Conservation (phyloP, 1,284 basidiomycete species). For the Ceratobasidium sp. region DNA sequence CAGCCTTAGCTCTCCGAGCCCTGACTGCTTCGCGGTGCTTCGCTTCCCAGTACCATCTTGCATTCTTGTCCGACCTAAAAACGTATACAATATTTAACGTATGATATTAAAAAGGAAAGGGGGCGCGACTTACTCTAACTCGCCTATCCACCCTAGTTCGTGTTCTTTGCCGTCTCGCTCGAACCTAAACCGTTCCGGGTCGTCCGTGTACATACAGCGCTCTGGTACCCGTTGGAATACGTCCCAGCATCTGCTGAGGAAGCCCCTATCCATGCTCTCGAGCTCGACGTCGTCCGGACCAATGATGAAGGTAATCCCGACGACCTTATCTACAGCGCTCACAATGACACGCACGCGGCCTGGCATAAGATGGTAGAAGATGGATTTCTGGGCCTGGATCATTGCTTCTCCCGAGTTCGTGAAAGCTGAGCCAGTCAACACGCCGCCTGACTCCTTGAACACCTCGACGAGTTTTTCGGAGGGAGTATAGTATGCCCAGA, state of each 20-base stretch:
- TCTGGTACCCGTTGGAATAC: background rate
- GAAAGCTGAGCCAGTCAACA: background rate
- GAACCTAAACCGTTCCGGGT: background rate
- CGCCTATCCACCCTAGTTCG: too few species aligned
- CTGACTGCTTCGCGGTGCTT: too few species aligned
- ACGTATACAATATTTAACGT: too few species aligned
- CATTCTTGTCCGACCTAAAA: too few species aligned
- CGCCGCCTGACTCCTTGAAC: background rate
- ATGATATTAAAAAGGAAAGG: too few species aligned
- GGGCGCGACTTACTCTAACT: too few species aligned
- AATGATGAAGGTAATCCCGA: background rate
- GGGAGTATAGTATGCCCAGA: background rate
- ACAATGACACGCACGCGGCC: background rate
- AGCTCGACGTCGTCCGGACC: background rate
- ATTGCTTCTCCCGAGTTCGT: background rate
- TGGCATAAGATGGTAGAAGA: background rate
- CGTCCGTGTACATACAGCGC: background rate
- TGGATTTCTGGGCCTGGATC: background rate
- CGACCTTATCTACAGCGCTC: background rate
- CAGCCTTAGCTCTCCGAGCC: too few species aligned
- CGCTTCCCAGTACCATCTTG: too few species aligned
- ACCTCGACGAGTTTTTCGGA: background rate
- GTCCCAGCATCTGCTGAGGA: background rate
- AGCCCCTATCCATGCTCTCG: background rate
- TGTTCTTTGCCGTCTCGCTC: too few species aligned